These are phyloP conservation scores for Chaetothyriales sp. DNA, from an alignment of 2,329 filamentous ascomycete genomes.

Conservation along the genomic window DNA sequence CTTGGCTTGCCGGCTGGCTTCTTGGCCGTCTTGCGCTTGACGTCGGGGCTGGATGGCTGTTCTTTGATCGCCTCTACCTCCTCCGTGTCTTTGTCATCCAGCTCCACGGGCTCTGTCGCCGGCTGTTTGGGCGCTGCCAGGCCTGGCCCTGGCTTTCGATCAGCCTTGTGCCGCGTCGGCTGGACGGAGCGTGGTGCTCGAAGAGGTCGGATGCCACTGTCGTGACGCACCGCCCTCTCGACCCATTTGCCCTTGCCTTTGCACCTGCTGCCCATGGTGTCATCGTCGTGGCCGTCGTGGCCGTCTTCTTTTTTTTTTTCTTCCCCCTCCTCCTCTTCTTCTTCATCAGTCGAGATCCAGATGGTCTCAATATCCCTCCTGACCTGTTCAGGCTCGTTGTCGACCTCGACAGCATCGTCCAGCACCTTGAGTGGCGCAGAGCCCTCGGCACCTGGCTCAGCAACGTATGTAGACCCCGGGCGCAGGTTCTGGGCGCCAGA, in stretches of 20 bases:
- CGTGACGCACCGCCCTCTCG: constrained; percentile 28
- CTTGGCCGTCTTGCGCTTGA: constrained; percentile 28
- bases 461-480: background rate
- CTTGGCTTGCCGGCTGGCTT: constrained; percentile 17
- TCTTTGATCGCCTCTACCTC: constrained; percentile 14
- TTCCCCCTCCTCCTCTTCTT: too few relatives aligned
- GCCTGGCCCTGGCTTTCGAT: background rate
- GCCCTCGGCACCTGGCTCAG: too few relatives aligned
- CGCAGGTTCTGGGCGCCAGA: background rate
- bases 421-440: background rate
- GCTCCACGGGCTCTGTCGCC: background rate
- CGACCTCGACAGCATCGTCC: constrained; percentile 27
- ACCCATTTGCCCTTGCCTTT: constrained; percentile 27
- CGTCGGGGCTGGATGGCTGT: constrained; percentile 27
- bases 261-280: constrained; percentile 26
- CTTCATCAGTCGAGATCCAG: constrained; percentile 41
- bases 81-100: background rate
- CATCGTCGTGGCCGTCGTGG: constrained; percentile 26
- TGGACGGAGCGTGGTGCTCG: constrained; percentile 4
- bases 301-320: constrained; percentile 34
- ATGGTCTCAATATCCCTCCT: constrained; percentile 41
- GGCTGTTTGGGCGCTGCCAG: background rate
- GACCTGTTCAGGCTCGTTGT: constrained; percentile 37
- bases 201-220: constrained; percentile 17
- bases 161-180: background rate